Base-by-base conservation (phyloP, 176 grass and related monocot species). In the Carex cristatella region DNA sequence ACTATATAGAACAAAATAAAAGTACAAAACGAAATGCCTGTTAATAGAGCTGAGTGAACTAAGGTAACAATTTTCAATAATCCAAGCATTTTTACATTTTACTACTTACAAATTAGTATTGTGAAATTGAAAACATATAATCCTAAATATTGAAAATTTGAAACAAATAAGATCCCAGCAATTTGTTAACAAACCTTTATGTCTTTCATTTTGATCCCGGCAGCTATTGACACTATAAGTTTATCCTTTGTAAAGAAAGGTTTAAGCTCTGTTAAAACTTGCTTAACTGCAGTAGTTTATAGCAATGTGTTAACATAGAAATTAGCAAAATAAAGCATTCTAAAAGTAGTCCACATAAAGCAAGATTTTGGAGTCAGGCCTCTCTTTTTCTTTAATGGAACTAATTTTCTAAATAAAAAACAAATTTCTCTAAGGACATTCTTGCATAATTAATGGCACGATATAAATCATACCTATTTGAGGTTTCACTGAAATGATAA, bases 181-280 rank as follows among this genome's bases (percentile, higher is more conserved):
- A 69, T 56, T 71, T 51, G 51, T 56, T 18, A 23, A 65, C 35
- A 76, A 62, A 99, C 96, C 96, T 99, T 93, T 53, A 99, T 64
- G 88, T 99, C 93, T 86, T 94, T 84, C 90, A 99, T 91, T 86
- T 95, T 99, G 81, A 99, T 94, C 66, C 96, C 96, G 4, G 96
- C 96, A 83, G 96, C 96, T 81, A 99, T 91, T 15, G 97, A 99
- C 16, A 99, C 97, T 12, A 99, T 84, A 87, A 99, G 87, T 87
- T 99, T 99, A 56, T 99, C 90, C 73, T 99, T 90, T 28, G 97
- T 88, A 57, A 99, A 67, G 18, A 89, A 88, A 63, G 93, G 90
- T 81, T 89, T 99, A 53, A 99, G 86, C 69, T 99, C 93, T 66
- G 89, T 68, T 0, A 99, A 84, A 60, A 99, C 93, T 62, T 91